These are phyloP conservation scores for Camelina laxa DNA, from an alignment of 345 rosid species.

Conservation along the genomic window DNA sequence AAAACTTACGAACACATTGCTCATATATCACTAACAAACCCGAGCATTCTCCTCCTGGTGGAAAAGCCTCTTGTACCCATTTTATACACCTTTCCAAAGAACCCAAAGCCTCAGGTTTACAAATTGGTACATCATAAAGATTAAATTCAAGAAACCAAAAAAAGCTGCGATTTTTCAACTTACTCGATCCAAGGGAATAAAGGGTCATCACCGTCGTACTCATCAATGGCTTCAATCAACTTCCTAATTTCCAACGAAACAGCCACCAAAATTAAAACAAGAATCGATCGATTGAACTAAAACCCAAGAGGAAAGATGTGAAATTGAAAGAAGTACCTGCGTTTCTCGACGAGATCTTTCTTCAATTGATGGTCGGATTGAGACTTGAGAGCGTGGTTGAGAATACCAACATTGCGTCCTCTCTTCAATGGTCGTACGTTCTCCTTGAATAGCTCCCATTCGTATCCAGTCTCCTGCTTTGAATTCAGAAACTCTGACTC, in stretches of 20 bases:
- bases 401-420: slow-evolving; percentile 73
- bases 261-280: not conserved
- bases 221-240: slow-evolving; percentile 72
- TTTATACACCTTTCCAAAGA: slow-evolving; percentile 66
- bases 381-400: slow-evolving; percentile 78
- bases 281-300: not conserved
- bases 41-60: slow-evolving; percentile 79
- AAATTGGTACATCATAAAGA: not conserved
- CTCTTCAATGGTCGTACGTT: slow-evolving; percentile 86
- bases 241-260: slow-evolving; percentile 48
- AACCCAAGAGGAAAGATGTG: not conserved
- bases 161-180: slow-evolving; percentile 22
- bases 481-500: slow-evolving; percentile 78
- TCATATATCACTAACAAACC: slow-evolving; percentile 83
- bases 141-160: slow-evolving; percentile 2
- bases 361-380: slow-evolving; percentile 55
- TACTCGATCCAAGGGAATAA: slow-evolving; percentile 85
- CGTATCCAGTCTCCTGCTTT: slow-evolving; percentile 67
- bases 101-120: not conserved
- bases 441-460: slow-evolving; percentile 95
- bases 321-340: slow-evolving; percentile 53
- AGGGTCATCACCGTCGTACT: slow-evolving; percentile 84
- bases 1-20: slow-evolving; percentile 88
- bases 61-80: slow-evolving; percentile 95
- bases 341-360: slow-evolving; percentile 62